Base-by-base conservation (phyloP, 345 rosid genomes). In the Murraya paniculata region DNA sequence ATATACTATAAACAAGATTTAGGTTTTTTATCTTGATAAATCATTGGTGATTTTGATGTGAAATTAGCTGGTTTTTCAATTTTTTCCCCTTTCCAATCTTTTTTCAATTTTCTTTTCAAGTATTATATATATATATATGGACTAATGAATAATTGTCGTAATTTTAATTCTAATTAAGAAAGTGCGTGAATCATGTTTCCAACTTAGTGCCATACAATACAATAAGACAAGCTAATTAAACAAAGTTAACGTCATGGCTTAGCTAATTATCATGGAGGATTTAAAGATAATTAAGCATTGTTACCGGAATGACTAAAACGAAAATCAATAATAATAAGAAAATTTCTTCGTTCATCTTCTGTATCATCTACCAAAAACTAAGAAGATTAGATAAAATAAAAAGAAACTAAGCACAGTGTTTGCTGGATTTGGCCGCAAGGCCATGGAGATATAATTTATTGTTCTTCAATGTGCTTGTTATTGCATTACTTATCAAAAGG, bases 241-340 rank as follows among this genome's bases (percentile, higher is more conserved):
- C 76, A 74, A 9, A 22, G n/a, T 36, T 65, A 31, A 45, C 78
- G 61, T 76, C 78, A 76, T 38, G 53, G 78, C 72, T 65, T 76
- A 65, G 72, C 77, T 19, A 74, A 74, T 74, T 41, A 41, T 61
- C 70, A 2, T 18, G 25, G 16, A 60, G 5, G 68, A 59, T 60
- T 73, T 9, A 60, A 39, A n/a, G 25, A 60, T 25, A 39, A 61
- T 22, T 62, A 62, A 50, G 18, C 7, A 59, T 55, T n/a, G n/a
- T 1, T 53, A 55, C 27, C n/a, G 16, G 61, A 21, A 31, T 75
- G 78, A 64, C 13, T 75, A 65, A 75, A 61, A 75, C 24, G 0
- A 31, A 22, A 21, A 48, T 2, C 6, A 27, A n/a, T 28, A 72
- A 1, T 62, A 45, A 10, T 45, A 10, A 45, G 19, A 30, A 10